These are phyloP conservation scores for Yarrowia osloensis DNA, from an alignment of 805 yeast genomes.

Conservation along the genomic window DNA sequence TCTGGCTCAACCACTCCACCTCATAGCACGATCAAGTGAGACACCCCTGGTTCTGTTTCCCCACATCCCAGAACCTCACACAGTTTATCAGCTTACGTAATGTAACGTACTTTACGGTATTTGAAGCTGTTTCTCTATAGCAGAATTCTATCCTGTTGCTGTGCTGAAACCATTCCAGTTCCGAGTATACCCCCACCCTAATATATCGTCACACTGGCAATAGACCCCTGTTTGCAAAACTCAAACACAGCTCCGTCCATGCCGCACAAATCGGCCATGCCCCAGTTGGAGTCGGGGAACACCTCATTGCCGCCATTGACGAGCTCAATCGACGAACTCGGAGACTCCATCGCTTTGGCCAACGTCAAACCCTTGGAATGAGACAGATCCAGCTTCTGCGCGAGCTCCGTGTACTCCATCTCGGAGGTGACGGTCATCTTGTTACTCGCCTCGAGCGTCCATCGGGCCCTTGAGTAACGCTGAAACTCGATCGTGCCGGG, in stretches of 20 bases:
- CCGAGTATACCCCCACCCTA: no score
- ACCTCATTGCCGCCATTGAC: slow-evolving; percentile 14
- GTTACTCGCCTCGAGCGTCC: background rate
- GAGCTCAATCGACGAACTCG: slow-evolving; percentile 11
- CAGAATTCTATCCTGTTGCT: no score
- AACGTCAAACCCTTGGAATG: slow-evolving; percentile 10
- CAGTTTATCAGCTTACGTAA: no score
- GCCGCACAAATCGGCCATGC: slow-evolving; percentile 22
- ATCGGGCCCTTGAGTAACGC: background rate
- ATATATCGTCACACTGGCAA: slow-evolving; percentile 5
- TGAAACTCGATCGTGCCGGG: slow-evolving; percentile 23
- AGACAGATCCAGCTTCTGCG: background rate
- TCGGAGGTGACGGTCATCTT: background rate
- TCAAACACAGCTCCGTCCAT: slow-evolving; percentile 20
- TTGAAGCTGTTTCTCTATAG: no score
- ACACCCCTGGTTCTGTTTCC: no score
- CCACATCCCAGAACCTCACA: no score
- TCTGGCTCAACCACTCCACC: no score
- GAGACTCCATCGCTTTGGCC: slow-evolving; percentile 20
- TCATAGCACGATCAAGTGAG: no score
- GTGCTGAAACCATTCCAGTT: no score
- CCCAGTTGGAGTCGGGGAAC: slow-evolving; percentile 18
- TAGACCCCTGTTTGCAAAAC: slow-evolving; percentile 21
- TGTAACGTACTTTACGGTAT: no score
- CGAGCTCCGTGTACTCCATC: slow-evolving; percentile 22